Conservation (phyloP, 2,329 filamentous ascomycete species). For the Cladosporium sp. region DNA sequence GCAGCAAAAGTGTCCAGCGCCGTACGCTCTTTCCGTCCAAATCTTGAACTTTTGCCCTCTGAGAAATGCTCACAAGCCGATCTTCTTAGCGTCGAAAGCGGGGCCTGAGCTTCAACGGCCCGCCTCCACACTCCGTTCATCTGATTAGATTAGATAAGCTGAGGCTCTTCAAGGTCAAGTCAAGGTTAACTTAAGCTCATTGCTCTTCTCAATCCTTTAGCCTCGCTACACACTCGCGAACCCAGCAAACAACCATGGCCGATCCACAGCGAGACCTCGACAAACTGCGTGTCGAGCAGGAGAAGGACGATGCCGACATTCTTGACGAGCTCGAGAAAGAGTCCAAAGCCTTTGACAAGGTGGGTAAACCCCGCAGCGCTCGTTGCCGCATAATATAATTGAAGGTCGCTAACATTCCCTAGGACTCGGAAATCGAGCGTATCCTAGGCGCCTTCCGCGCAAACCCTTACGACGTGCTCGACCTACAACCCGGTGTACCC, state of each 20-base stretch:
- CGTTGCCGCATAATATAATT: not conserved
- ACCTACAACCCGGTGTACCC: conserved; percentile 90
- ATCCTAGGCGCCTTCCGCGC: conserved; percentile 88
- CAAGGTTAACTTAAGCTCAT: not conserved
- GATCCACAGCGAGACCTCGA: conserved; percentile 33
- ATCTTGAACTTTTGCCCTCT: conserved; percentile 9
- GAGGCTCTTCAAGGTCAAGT: not conserved
- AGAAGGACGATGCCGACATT: conserved; percentile 63
- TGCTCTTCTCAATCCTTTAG: not conserved
- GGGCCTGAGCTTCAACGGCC: conserved; percentile 3
- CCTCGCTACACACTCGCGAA: not conserved
- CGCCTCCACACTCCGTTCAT: not conserved
- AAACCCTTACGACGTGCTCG: conserved; percentile 86
- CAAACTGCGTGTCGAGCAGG: conserved; percentile 34
- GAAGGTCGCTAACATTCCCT: not conserved
- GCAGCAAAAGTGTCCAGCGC: not conserved
- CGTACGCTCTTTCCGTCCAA: not conserved
- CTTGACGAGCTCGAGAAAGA: conserved; percentile 80
- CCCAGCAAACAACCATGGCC: conserved; percentile 18
- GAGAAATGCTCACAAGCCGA: conserved; percentile 2
- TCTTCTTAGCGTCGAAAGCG: not conserved
- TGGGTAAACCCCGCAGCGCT: conserved; percentile 32
- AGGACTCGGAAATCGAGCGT: conserved; percentile 94
- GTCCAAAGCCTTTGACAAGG: conserved; percentile 89
- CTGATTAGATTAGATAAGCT: not conserved